Evolutionary conservation across 139 green algal species (phyloP), one percentile per base, ranked within the genome.

Genomic region (Chlamydomonas sphaeroides): DNA sequence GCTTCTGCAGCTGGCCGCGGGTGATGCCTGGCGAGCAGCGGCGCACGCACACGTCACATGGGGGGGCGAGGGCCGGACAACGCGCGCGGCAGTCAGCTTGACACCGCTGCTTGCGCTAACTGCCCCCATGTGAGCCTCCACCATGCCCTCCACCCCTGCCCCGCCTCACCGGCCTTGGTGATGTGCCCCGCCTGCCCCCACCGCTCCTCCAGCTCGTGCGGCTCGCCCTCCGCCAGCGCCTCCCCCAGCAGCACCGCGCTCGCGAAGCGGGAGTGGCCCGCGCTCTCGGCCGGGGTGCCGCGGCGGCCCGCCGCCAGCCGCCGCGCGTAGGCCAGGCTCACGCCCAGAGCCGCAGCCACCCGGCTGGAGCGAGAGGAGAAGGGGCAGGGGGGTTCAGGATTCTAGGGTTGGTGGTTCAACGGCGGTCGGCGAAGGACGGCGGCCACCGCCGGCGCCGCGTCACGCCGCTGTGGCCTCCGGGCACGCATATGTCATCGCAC

Each of bases 1-100:
- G 66, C 84, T 92, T 91, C 80, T 95, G 90, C 42, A 95, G 68
- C 79, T 91, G 66, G 7, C 92, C 92, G 1, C 77, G 63, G 17
- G 39, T 84, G 32, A 93, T 70, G 53, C 89, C 90, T 90, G 86
- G 77, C 38, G n/a, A 26, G 30, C 4, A 61, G 51, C 14, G 51
- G n/a, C n/a, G n/a, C n/a, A n/a, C n/a, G n/a, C n/a, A n/a, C n/a
- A n/a, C n/a, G n/a, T n/a, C n/a, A n/a, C n/a, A n/a, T n/a, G n/a
- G n/a, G n/a, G n/a, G n/a, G n/a, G n/a, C n/a, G n/a, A n/a, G n/a
- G n/a, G n/a, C n/a, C n/a, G n/a, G n/a, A n/a, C n/a, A n/a, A n/a
- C n/a, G n/a, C n/a, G n/a, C n/a, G n/a, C n/a, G n/a, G n/a, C n/a
- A n/a, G n/a, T n/a, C n/a, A n/a, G n/a, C n/a, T n/a, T n/a, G n/a